Base-by-base conservation (phyloP, 345 rosid species). In the Toxicodendron radicans region DNA sequence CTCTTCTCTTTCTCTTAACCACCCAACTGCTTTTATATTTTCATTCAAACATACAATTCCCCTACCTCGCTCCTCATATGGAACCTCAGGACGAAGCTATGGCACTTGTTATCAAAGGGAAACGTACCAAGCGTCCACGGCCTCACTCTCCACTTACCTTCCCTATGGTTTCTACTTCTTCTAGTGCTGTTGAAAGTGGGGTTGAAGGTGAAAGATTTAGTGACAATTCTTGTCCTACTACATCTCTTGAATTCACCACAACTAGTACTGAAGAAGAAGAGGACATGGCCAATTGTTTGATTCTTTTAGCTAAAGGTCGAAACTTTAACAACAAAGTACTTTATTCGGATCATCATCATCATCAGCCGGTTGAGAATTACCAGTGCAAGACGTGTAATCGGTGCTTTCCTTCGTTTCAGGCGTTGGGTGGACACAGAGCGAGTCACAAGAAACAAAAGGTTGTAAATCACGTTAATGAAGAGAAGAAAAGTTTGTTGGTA, bases 371-470 rank as follows among this genome's bases (percentile, higher is more conserved):
- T 38, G 43, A 38, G 43, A 38, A 38, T 20, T 92, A 86, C 56
- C 83, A 83, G 75, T 96, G 99, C 88, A 93, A 87, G 78, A 93
- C 99, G 1, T 95, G 99, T 79, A 77, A 83, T 78, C 83, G 92
- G 64, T 81, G 90, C 61, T 96, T 96, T 69, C 84, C 90, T 0
- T 92, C 98, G 3, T 96, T 96, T 71, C 99, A 96, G 80, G 99
- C 99, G 2, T 81, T 96, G 27, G 97, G 99, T 9, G 98, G 99
- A 3, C 98, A 96, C 66, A 76, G 93, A 73, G 90, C 98, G 5
- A 92, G 97, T 75, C 99, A 96, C 81, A 92, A 89, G 91, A 96
- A 92, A 75, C 89, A 88, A 0, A 92, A 83, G 79, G 67, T 14
- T 3, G n/a, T 16, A 7, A 72, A 35, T 12, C 32, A 7, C 0